phyloP scores from a whole-genome alignment of 2,329 filamentous ascomycete genomes.

The Sclerotinia nivalis region DNA sequence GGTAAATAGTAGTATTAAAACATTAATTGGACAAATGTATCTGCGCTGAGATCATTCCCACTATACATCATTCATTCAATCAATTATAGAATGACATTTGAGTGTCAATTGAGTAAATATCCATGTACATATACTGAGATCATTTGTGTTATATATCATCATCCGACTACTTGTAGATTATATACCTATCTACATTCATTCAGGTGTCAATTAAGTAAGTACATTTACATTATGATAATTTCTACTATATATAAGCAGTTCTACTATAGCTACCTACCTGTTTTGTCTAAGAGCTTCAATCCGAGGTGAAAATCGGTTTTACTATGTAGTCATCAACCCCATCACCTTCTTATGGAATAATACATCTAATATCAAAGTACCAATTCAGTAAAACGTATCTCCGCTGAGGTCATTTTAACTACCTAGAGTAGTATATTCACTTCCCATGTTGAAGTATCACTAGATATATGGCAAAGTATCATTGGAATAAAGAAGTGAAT shows the following conservation, averaged over 20 bases:
- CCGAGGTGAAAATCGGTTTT: no score
- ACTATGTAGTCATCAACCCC: no score
- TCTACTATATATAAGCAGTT: no score
- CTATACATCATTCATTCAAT: not conserved
- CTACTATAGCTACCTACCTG: no score
- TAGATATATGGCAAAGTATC: not conserved
- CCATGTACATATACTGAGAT: not conserved
- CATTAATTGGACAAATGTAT: not conserved
- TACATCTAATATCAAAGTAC: not conserved
- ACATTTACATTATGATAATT: no score
- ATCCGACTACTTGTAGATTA: not conserved
- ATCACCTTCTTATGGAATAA: no score
- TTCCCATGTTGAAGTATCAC: not conserved
- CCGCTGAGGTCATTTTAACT: no score
- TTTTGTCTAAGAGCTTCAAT: no score
- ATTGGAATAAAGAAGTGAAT: not conserved
- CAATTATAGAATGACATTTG: not conserved
- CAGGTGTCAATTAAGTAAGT: no score
- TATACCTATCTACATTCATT: no score
- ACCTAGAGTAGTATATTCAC: no score
- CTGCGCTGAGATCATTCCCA: not conserved
- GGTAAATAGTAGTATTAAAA: not conserved
- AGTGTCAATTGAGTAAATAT: not conserved
- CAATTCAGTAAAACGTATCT: no score
- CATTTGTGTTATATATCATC: not conserved